Evolutionary conservation across 441 rosid species (phyloP).

Genomic region (Melastoma candidum): DNA sequence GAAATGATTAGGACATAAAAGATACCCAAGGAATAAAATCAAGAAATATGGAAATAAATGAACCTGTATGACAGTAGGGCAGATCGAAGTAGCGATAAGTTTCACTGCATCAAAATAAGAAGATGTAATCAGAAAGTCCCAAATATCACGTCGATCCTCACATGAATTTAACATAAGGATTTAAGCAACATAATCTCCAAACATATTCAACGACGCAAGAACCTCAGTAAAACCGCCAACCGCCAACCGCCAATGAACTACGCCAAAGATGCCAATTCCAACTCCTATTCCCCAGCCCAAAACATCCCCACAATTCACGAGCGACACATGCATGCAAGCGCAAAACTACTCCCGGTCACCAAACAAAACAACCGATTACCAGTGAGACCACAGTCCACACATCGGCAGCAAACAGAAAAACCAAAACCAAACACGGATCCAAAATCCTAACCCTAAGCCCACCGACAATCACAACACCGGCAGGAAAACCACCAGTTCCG

Average conservation of each 20-base stretch:
- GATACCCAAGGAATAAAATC: background rate
- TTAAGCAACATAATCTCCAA: background rate
- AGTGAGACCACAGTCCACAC: too few species aligned
- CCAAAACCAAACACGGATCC: too few species aligned
- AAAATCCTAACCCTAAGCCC: background rate
- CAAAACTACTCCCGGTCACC: too few species aligned
- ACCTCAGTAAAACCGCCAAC: background rate
- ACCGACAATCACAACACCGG: background rate
- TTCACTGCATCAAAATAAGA: constrained; percentile 16
- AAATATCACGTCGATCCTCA: constrained; percentile 3
- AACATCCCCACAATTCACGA: too few species aligned
- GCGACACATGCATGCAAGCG: too few species aligned
- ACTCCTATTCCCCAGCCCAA: too few species aligned
- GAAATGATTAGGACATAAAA: background rate
- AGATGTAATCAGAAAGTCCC: too few species aligned
- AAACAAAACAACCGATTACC: too few species aligned
- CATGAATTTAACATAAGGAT: background rate
- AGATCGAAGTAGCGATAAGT: constrained; percentile 25
- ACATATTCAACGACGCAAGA: background rate
- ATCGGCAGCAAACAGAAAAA: too few species aligned
- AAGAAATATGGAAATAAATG: constrained; percentile 1
- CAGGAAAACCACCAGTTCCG: background rate
- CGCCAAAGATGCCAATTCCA: too few species aligned
- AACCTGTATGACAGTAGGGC: constrained; percentile 21
- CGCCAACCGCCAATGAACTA: too few species aligned